Evolutionary conservation across 805 yeast genomes (phyloP).

Genomic region (Dipodascopsis uninucleata): DNA sequence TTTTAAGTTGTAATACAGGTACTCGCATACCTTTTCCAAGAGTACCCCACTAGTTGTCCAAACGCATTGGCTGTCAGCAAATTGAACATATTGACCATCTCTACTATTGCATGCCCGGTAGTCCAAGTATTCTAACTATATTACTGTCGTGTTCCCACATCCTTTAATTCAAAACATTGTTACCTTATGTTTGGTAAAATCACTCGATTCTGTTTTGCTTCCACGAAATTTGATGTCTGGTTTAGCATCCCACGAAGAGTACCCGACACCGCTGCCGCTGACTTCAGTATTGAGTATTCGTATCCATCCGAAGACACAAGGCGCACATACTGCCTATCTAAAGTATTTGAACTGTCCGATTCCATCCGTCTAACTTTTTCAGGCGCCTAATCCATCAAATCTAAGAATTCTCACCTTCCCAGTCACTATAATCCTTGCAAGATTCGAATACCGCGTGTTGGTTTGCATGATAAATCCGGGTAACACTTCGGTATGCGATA

Average conservation of each 20-base stretch:
- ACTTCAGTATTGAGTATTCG: conserved; percentile 57
- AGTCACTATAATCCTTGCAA: too few relatives aligned
- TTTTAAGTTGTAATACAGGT: conserved; percentile 69
- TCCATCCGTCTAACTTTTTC: neutral
- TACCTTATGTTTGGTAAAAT: conserved; percentile 50
- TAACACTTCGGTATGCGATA: too few relatives aligned
- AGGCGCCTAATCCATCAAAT: too few relatives aligned
- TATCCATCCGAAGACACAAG: conserved; percentile 71
- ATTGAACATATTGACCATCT: too few relatives aligned
- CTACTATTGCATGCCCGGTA: too few relatives aligned
- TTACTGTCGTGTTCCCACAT: too few relatives aligned
- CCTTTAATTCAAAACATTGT: neutral
- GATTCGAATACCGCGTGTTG: too few relatives aligned
- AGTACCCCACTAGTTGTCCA: conserved; percentile 54
- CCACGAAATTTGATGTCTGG: conserved; percentile 50
- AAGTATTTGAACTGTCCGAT: too few relatives aligned
- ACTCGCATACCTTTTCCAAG: conserved; percentile 78
- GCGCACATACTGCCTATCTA: conserved; percentile 45
- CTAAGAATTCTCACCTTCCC: too few relatives aligned
- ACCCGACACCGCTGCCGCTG: conserved; percentile 72
- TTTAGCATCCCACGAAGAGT: conserved; percentile 55
- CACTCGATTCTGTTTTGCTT: conserved; percentile 54
- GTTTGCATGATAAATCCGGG: too few relatives aligned
- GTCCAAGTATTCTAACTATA: too few relatives aligned
- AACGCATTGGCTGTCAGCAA: too few relatives aligned